Conservation (phyloP, 176 grass and related monocot species). For the Secale cereale region DNA sequence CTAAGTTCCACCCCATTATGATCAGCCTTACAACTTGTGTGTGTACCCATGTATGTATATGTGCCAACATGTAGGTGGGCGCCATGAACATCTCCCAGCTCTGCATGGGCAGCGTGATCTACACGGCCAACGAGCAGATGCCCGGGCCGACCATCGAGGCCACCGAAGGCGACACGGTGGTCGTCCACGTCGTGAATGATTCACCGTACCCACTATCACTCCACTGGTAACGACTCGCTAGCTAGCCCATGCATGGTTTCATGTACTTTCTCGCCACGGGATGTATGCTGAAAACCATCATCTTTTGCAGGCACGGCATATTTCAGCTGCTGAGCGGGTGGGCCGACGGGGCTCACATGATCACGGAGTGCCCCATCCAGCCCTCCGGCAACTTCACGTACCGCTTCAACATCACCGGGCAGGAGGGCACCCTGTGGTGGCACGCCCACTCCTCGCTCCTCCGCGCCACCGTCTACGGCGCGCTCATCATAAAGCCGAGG, state of each 20-base stretch:
- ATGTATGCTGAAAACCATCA: background rate
- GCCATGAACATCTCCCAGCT: constrained; percentile 11
- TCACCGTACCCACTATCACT: constrained; percentile 31
- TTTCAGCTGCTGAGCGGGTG: constrained; percentile 57
- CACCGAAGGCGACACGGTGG: constrained; percentile 35
- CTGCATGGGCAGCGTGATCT: constrained; percentile 26
- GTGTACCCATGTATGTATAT: background rate
- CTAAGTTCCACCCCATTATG: too few relatives aligned
- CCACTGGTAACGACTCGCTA: constrained; percentile 9
- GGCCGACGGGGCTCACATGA: constrained; percentile 71
- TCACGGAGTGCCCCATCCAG: constrained; percentile 76
- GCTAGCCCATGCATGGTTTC: background rate
- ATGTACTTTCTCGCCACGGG: background rate
- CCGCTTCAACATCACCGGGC: constrained; percentile 46
- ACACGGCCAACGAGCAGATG: constrained; percentile 28
- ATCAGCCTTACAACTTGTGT: background rate
- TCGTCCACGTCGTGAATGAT: constrained; percentile 28
- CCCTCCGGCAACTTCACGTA: constrained; percentile 51
- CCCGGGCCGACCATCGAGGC: constrained; percentile 36
- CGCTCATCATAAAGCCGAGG: constrained; percentile 44
- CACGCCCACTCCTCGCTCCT: constrained; percentile 57
- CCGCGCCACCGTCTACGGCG: constrained; percentile 57
- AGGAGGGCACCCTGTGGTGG: constrained; percentile 95
- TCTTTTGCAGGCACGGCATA: constrained; percentile 59
- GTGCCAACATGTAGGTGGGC: background rate